These are phyloP conservation scores for Chaetomium cochliodes DNA, from an alignment of 495 filamentous ascomycete species.

Conservation along the genomic window DNA sequence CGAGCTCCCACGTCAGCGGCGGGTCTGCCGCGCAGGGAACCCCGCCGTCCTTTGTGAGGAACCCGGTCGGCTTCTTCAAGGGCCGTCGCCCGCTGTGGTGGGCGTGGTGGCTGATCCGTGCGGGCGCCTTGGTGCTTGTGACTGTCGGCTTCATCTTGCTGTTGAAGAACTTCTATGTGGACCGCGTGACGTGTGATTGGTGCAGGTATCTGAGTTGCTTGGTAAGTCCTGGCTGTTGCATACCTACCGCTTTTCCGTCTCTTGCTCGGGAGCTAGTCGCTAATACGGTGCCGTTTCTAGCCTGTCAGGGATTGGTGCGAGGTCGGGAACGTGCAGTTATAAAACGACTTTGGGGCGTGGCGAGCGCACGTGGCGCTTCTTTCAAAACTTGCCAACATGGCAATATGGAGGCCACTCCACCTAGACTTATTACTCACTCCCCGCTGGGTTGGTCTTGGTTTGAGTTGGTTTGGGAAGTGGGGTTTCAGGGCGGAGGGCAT, in stretches of 20 bases:
- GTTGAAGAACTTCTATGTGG: slow-evolving; percentile 84
- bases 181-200: slow-evolving; percentile 74
- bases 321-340: slow-evolving; percentile 53
- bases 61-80: slow-evolving; percentile 82
- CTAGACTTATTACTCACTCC: too few species aligned
- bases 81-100: slow-evolving; percentile 92
- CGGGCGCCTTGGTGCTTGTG: slow-evolving; percentile 72
- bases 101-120: slow-evolving; percentile 92
- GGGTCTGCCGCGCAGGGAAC: slow-evolving; percentile 43
- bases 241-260: not conserved
- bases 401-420: too few species aligned
- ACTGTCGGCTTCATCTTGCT: slow-evolving; percentile 80
- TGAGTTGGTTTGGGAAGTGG: too few species aligned
- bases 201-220: slow-evolving; percentile 93
- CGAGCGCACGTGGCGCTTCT: not conserved
- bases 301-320: slow-evolving; percentile 79
- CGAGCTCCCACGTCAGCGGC: slow-evolving; percentile 37
- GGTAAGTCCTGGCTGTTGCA: slow-evolving; percentile 54
- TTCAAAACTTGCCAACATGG: not conserved
- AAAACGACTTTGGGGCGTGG: not conserved
- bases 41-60: slow-evolving; percentile 59
- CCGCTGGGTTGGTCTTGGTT: too few species aligned
- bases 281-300: slow-evolving; percentile 37
- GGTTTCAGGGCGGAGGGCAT: not conserved
- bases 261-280: slow-evolving; percentile 21